Evolutionary conservation across 1,284 basidiomycete genomes (phyloP).

Genomic region (Porodaedalea pini): DNA sequence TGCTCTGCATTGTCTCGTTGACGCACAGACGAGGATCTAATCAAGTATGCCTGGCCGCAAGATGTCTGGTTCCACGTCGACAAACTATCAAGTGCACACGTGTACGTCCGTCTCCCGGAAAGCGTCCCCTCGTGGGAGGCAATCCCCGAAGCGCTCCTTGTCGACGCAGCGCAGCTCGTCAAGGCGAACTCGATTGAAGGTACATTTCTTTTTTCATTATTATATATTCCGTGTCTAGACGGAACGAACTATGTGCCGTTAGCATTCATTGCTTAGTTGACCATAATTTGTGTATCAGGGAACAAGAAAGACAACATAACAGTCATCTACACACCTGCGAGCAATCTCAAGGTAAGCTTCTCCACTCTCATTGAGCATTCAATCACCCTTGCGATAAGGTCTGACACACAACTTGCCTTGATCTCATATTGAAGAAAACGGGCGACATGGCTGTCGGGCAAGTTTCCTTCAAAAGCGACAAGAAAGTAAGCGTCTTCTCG

Average conservation of each 20-base stretch:
- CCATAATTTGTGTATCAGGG: constrained; percentile 43
- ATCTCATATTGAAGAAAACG: constrained; percentile 64
- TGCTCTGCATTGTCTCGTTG: background rate
- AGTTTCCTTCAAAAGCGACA: constrained; percentile 91
- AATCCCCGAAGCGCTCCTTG: constrained; percentile 77
- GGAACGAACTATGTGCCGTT: background rate
- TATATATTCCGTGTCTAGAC: no score
- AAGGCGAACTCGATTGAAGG: constrained; percentile 98
- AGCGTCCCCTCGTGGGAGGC: constrained; percentile 78
- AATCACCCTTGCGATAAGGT: background rate
- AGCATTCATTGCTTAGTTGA: background rate
- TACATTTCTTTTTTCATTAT: constrained; percentile 28
- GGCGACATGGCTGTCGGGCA: constrained; percentile 96
- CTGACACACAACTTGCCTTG: background rate
- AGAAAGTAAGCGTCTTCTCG: constrained; percentile 49
- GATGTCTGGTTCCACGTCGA: constrained; percentile 84
- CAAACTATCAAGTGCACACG: constrained; percentile 91
- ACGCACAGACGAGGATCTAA: constrained; percentile 84
- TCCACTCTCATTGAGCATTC: no score
- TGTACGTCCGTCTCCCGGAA: constrained; percentile 85
- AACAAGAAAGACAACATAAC: constrained; percentile 96
- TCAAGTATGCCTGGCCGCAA: constrained; percentile 85
- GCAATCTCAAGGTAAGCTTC: constrained; percentile 77
- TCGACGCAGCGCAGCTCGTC: constrained; percentile 90
- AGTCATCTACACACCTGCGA: constrained; percentile 90